Evolutionary conservation across 768 basidiomycete genomes (phyloP), one percentile per base, ranked within the genome.

Genomic region (Lactarius sanguifluus): DNA sequence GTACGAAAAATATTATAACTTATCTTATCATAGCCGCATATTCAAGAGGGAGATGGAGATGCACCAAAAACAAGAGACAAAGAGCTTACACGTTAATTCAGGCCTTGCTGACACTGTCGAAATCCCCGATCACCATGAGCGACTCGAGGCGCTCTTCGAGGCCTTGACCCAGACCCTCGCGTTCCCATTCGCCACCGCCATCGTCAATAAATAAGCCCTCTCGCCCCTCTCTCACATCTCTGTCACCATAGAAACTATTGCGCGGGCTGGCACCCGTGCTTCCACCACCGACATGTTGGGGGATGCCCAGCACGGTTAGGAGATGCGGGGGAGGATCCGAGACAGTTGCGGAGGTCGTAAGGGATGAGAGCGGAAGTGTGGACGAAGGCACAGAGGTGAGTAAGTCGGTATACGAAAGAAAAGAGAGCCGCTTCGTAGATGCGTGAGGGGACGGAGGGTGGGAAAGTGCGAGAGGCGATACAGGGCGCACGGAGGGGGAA

Each of bases 391-490:
- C 86, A 0, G 88, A 90, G 0, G 89, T 79, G 50, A 96, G 85
- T 2, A 96, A 82, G 75, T 96, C 94, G 32, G 88, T 84, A 76
- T 95, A 95, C 4, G 92, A 91, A 77, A 96, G 84, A 81, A 95
- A 96, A 0, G 92, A 94, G 13, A 94, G 84, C 2, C 92, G 88
- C 71, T 94, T 92, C 34, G 80, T 79, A 2, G 81, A 75, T 1
- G 68, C 69, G 61, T 82, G 71, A 58, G 65, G 79, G 1, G 81
- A 79, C 6, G 86, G 82, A 13, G 84, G 84, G 23, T 84, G 80
- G 10, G 80, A 79, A 62, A 72, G 72, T 20, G 74, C 64, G 62
- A 73, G 65, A 64, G 74, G 68, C 43, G 75, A 67, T 32, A 73
- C 65, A 40, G 75, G 71, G 15, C 54, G 36, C 38, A 69, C 55